Evolutionary conservation across 176 grass and related monocot species (phyloP).

Genomic region (Metroxylon sagu): DNA sequence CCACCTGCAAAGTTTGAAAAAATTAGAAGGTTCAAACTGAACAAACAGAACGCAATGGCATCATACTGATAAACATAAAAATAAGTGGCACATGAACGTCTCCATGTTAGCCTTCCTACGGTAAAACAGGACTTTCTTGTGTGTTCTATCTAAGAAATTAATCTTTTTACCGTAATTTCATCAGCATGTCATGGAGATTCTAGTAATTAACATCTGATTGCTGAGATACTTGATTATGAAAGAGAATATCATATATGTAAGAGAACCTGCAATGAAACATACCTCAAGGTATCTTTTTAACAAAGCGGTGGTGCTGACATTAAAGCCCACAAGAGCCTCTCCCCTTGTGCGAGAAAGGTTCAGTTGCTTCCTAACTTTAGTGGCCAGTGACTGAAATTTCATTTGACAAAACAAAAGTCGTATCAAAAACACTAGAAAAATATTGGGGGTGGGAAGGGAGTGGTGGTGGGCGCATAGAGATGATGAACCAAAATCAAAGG

Average conservation of each 20-base stretch:
- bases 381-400: constrained; percentile 69
- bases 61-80: no score
- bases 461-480: no score
- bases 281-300: constrained; percentile 45
- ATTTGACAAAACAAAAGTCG: not conserved
- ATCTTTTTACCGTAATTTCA: no score
- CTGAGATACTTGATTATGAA: not conserved
- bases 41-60: not conserved
- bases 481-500: constrained; percentile 4
- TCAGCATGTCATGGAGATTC: not conserved
- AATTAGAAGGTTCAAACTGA: not conserved
- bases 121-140: no score
- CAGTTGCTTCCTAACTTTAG: constrained; percentile 74
- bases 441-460: no score
- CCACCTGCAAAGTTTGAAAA: constrained; percentile 29
- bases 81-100: no score
- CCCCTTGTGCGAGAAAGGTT: constrained; percentile 44
- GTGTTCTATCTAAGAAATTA: no score
- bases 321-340: constrained; percentile 48
- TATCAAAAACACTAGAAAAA: no score
- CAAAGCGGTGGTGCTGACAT: constrained; percentile 47
- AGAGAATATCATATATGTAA: not conserved
- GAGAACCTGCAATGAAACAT: not conserved
- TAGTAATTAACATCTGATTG: not conserved
- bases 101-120: no score